Conservation (phyloP, 208 protist genomes). For the Naegleria fowleri region DNA sequence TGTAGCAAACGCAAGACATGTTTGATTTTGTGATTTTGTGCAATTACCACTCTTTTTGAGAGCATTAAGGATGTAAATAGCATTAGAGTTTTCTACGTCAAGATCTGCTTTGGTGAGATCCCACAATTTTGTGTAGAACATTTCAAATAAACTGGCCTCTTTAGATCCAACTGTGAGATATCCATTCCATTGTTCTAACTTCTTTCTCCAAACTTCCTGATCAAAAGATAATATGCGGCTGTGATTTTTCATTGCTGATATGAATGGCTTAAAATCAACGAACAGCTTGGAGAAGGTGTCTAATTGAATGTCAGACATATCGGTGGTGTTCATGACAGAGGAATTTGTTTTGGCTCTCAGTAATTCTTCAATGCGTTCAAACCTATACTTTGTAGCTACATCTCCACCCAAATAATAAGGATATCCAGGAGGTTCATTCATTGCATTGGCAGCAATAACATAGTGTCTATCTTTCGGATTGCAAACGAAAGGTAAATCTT, state of each 20-base stretch:
- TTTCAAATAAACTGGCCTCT: background rate
- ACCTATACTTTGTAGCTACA: background rate
- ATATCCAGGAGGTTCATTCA: background rate
- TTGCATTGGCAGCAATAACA: background rate
- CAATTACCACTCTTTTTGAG: background rate
- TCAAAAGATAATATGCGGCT: background rate
- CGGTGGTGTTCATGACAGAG: background rate
- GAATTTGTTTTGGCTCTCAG: background rate
- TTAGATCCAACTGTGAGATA: background rate
- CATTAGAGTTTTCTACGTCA: background rate
- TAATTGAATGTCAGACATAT: background rate
- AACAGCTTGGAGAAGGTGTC: background rate
- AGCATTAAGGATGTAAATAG: background rate
- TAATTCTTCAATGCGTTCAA: background rate
- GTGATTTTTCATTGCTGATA: background rate
- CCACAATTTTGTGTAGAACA: background rate
- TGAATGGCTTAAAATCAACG: background rate
- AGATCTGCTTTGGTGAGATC: background rate
- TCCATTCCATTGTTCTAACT: background rate
- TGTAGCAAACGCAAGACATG: background rate
- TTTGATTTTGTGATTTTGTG: background rate
- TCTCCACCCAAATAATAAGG: background rate
- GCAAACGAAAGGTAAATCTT: background rate
- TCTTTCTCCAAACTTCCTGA: background rate
- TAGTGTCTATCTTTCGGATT: conserved; percentile 8